phyloP scores from a whole-genome alignment of 2,329 filamentous ascomycete genomes.

The Nothophaeocryptopus gaeumannii region DNA sequence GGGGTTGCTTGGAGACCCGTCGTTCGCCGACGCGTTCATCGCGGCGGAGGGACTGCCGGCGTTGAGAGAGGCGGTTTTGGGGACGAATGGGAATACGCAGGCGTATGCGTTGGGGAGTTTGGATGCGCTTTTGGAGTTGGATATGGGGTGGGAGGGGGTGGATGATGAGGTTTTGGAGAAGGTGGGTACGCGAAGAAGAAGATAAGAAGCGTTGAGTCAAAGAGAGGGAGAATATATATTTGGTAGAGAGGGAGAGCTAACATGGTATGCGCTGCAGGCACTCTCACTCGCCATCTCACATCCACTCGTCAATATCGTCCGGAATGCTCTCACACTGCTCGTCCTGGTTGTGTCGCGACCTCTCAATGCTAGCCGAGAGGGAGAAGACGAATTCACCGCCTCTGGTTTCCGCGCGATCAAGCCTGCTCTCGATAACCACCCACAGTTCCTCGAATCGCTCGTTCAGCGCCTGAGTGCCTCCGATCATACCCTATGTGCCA shows the following conservation, averaged over 20 bases:
- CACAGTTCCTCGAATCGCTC: constrained; percentile 90
- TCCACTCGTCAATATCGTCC: constrained; percentile 92
- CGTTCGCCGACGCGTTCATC: constrained; percentile 96
- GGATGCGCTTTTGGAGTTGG: constrained; percentile 82
- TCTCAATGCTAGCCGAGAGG: constrained; percentile 44
- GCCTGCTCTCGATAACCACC: constrained; percentile 84
- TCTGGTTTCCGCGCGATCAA: constrained; percentile 91
- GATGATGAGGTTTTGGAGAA: constrained; percentile 67
- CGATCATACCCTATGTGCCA: constrained; percentile 92
- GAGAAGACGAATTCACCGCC: constrained; percentile 56
- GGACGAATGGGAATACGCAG: constrained; percentile 85
- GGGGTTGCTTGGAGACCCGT: constrained; percentile 88
- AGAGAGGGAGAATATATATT: too few species aligned
- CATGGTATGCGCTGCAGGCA: constrained; percentile 50
- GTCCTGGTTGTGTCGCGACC: constrained; percentile 90
- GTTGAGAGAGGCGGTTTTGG: constrained; percentile 78
- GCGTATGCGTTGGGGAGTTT: constrained; percentile 92
- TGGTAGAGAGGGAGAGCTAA: not conserved
- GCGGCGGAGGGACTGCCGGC: constrained; percentile 79
- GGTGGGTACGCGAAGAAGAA: constrained; percentile 42
- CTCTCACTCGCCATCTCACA: constrained; percentile 93
- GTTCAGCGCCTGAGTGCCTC: constrained; percentile 88
- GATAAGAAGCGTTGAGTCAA: constrained; percentile 38
- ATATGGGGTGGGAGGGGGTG: constrained; percentile 95
- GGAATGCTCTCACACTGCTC: constrained; percentile 94